These are phyloP conservation scores for Solanum clarkiae DNA, from an alignment of 257 asterid genomes.

Conservation along the genomic window DNA sequence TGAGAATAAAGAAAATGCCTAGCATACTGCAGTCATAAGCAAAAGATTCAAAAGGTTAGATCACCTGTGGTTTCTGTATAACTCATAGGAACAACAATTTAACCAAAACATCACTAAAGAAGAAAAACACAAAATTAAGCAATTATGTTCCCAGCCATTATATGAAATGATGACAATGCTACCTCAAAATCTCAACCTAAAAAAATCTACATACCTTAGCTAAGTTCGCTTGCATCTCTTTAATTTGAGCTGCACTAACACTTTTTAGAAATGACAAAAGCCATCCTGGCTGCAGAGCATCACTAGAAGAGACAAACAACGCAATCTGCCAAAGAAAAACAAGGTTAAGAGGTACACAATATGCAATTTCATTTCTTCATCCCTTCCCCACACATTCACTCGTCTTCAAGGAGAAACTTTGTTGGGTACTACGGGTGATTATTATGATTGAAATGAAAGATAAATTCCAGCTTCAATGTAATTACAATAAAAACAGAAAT, in stretches of 20 bases:
- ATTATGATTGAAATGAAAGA: not conserved
- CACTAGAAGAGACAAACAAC: constrained; percentile 64
- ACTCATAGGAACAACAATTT: not conserved
- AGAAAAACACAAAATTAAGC: not conserved
- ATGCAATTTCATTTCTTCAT: not conserved
- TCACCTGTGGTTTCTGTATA: not conserved
- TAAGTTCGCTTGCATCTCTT: constrained; percentile 51
- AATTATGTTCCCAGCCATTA: not conserved
- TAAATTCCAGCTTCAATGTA: not conserved
- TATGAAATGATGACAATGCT: not conserved
- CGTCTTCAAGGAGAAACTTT: not conserved
- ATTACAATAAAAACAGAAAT: not conserved
- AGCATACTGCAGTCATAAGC: constrained; percentile 49
- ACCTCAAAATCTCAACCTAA: not conserved
- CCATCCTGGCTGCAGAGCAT: constrained; percentile 79
- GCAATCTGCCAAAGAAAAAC: constrained; percentile 56
- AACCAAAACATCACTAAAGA: not conserved
- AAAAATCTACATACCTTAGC: constrained; percentile 53
- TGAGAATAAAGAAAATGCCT: constrained; percentile 82
- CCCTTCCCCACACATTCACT: not conserved
- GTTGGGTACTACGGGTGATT: not conserved
- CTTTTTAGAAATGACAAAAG: constrained; percentile 52
- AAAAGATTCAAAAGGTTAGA: not conserved
- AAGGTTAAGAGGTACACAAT: constrained; percentile 5
- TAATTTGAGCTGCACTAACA: constrained; percentile 50